Conservation (phyloP, 2,329 filamentous ascomycete species). For the Colletotrichum sp. region DNA sequence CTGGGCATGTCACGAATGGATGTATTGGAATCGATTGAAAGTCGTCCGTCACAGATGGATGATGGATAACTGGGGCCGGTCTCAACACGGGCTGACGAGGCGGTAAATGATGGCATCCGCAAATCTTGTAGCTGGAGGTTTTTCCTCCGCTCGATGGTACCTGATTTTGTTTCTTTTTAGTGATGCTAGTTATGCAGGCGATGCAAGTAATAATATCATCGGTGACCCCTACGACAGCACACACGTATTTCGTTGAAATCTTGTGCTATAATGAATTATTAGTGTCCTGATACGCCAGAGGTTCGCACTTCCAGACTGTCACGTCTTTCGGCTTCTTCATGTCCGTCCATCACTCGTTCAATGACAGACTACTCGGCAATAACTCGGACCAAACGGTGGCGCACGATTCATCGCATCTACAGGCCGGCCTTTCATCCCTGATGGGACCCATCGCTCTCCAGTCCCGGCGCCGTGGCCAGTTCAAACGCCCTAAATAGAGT, state of each 20-base stretch:
- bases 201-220: background rate
- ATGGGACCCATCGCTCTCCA: background rate
- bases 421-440: background rate
- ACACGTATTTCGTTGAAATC: rapidly evolving
- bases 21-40: background rate
- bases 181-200: background rate
- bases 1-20: background rate
- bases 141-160: background rate
- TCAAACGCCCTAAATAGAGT: background rate
- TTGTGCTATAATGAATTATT: background rate
- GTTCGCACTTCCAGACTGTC: background rate
- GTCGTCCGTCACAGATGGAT: background rate
- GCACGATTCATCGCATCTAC: background rate
- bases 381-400: background rate
- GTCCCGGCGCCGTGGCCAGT: background rate
- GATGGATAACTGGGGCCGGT: background rate
- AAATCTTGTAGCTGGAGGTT: background rate
- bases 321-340: background rate
- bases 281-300: background rate
- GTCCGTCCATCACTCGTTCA: background rate
- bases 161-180: background rate
- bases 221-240: rapidly evolving
- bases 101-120: background rate
- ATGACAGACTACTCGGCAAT: background rate
- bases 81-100: background rate